Evolutionary conservation across 352 stramenopile species (phyloP), one percentile per base, ranked within the genome.

Genomic region (Pythium brachiatum): DNA sequence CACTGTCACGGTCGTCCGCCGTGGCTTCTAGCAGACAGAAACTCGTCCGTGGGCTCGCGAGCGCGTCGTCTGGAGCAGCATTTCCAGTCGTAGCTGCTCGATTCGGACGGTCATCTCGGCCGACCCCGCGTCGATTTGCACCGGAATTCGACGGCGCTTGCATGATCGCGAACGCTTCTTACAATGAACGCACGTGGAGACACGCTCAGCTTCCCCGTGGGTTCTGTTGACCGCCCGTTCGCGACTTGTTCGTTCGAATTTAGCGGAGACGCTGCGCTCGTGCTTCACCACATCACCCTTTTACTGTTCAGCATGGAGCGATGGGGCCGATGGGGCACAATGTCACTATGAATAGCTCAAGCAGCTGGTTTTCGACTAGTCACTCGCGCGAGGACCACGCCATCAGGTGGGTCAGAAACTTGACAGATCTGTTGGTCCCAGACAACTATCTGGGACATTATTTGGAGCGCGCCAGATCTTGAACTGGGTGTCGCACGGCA

Each of bases 21-120:
- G 64, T 26, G 16, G 73, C 79, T 51, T 90, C 81, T 11, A 90
- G 64, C 20, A 90, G 68, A 52, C 75, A 74, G 66, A 90, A 90
- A 63, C 81, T 89, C 57, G 81, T 70, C 60, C 62, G 66, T n/a
- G 77, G 79, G 56, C 77, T 86, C 21, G 66, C 34, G 27, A 65
- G 34, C 23, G 61, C 68, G 48, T 64, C 55, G 32, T 48, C 64
- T 23, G 67, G 46, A 44, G 36, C 11, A 0, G 11, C 44, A 31
- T 31, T 27, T 32, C 44, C 44, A 52, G n/a, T 52, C 44, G 44
- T 16, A 16, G 13, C 44, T 52, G 58, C 27, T 65, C 50, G 21
- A 34, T 52, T 21, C 21, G 44, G 44, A 31, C 44, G 44, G 21
- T 6, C 16, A 25, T 27, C 32, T 27, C 41, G 41, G 11, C 43